Evolutionary conservation across 176 grass and related monocot species (phyloP), one percentile per base, ranked within the genome.

Genomic region (Urochloa ruziziensis): DNA sequence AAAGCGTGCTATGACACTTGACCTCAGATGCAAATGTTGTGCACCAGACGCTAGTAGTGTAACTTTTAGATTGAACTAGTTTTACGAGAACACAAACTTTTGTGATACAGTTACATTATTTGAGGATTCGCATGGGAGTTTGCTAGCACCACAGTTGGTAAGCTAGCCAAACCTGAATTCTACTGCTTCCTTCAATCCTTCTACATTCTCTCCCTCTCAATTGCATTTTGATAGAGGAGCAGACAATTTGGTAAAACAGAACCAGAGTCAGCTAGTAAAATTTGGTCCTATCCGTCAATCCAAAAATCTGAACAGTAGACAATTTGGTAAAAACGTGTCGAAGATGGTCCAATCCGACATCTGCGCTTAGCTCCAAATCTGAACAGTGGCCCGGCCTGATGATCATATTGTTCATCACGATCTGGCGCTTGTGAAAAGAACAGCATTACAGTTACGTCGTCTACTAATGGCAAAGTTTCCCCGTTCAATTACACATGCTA

Each of bases 361-460:
- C 27, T 17, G 13, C 32, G 27, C 27, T 7, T 32, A 62, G 27
- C 27, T 80, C 33, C 63, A 81, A 81, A 81, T 80, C 78, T 40
- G 27, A 80, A 68, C 27, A 68, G 23, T 68, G 32, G 1, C 4
- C 78, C 49, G 49, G 49, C 17, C 62, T 54, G 10, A 29, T 16
- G 66, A 67, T 53, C 21, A 68, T 54, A 15, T 54, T 15, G 49
- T n/a, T 62, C 28, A 60, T 49, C 40, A 25, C 23, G 67, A 29
- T 53, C 78, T 81, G 34, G 48, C 78, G 12, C 34, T 29, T 54
- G 7, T 54, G 48, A 28, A 65, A 32, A 67, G 77, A 80, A 56
- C 33, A 17, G 63, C 63, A 69, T 53, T 36, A 34, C 43, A 66
- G 46, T 67, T 62, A 67, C 78, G 53, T 39, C 25, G 32, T 52